Conservation (phyloP, 257 asterid genomes). For the Datura wrightii region DNA sequence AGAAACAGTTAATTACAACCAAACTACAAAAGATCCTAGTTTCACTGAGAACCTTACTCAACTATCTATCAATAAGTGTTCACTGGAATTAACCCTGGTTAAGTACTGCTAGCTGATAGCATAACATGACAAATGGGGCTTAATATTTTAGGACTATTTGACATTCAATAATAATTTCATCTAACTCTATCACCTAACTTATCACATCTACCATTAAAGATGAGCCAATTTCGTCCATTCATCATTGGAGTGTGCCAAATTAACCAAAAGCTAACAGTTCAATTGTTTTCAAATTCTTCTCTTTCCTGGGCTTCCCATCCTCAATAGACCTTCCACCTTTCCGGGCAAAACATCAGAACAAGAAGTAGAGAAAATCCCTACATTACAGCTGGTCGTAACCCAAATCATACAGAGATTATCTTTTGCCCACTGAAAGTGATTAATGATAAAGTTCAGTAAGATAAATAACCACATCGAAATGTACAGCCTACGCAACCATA, state of each 20-base stretch:
- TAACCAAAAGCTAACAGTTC: background rate
- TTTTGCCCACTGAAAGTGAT: constrained; percentile 1
- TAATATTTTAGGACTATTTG: background rate
- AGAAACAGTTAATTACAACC: background rate
- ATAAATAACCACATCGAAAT: background rate
- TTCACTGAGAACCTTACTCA: background rate
- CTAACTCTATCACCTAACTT: background rate
- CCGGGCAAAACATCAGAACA: background rate
- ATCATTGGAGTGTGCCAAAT: background rate
- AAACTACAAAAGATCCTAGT: constrained; percentile 2
- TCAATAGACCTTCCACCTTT: background rate
- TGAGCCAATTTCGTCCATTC: background rate
- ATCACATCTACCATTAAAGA: background rate
- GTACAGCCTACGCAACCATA: constrained; percentile 12
- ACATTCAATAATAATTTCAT: constrained; percentile 6
- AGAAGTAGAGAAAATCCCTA: constrained; percentile 4
- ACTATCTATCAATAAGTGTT: background rate
- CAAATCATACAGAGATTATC: background rate
- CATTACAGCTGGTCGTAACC: background rate
- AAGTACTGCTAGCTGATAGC: constrained; percentile 14
- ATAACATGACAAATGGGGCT: background rate
- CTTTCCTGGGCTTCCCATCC: constrained; percentile 1
- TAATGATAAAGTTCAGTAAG: constrained; percentile 22
- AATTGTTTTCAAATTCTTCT: background rate
- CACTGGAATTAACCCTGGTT: background rate